Conservation (phyloP, 805 yeast species). For the Candida maltosa region DNA sequence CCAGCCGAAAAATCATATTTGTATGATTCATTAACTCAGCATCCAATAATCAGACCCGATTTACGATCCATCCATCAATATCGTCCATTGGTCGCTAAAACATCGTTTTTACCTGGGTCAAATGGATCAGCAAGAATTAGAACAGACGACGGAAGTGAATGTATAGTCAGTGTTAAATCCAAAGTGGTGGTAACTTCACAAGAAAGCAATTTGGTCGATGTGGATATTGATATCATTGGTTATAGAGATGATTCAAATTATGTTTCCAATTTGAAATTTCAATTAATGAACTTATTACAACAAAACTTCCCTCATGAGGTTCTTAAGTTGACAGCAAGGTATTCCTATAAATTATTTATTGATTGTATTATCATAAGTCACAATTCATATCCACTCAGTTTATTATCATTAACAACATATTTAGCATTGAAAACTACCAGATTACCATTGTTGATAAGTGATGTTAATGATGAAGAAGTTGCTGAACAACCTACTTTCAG, state of each 20-base stretch:
- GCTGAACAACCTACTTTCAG: constrained; percentile 90
- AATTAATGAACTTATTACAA: constrained; percentile 51
- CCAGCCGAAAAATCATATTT: constrained; percentile 76
- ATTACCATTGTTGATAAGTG: constrained; percentile 69
- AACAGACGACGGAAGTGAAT: constrained; percentile 87
- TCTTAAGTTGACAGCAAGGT: constrained; percentile 66
- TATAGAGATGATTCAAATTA: constrained; percentile 75
- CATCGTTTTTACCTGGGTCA: constrained; percentile 78
- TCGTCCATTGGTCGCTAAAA: constrained; percentile 81
- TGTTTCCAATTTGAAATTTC: constrained; percentile 59
- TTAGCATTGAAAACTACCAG: constrained; percentile 77
- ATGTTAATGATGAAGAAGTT: constrained; percentile 65
- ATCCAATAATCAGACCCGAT: constrained; percentile 78
- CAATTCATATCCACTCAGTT: constrained; percentile 75
- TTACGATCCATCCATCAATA: constrained; percentile 72
- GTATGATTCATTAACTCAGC: constrained; percentile 61
- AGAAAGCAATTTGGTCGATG: constrained; percentile 54
- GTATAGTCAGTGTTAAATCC: constrained; percentile 86
- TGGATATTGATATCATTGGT: constrained; percentile 81
- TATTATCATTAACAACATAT: constrained; percentile 76
- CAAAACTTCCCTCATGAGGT: constrained; percentile 50
- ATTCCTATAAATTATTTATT: constrained; percentile 71
- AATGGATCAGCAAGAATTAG: constrained; percentile 91
- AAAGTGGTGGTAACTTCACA: constrained; percentile 52
- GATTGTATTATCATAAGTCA: constrained; percentile 79